A percentile compares a stretch with the other conserved stretches of the same genome.
These are phyloP conservation scores for Chaetomium cochliodes DNA, from an alignment of 495 filamentous ascomycete species.

Conservation along the genomic window DNA sequence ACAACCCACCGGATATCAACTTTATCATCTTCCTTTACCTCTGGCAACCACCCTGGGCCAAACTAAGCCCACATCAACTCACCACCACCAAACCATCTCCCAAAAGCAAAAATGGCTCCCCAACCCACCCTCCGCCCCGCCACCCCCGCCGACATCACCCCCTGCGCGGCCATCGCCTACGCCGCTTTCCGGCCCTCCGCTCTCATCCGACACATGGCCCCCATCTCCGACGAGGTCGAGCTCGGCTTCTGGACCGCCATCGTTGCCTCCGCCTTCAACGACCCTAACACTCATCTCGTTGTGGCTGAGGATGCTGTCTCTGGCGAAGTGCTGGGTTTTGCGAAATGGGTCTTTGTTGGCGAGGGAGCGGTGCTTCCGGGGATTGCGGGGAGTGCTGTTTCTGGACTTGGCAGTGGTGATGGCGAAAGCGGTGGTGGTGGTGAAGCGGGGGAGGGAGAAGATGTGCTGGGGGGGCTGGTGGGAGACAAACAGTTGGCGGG, in stretches of 20 bases:
- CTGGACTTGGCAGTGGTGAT: no score
- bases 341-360: not conserved
- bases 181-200: not conserved
- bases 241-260: conserved; percentile 7
- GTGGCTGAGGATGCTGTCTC: not conserved
- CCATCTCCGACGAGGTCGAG: not conserved
- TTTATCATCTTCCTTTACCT: no score
- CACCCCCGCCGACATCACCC: not conserved
- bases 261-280: not conserved
- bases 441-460: not conserved
- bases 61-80: not conserved
- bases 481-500: not conserved
- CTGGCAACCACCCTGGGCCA: no score
- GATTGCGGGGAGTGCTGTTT: not conserved
- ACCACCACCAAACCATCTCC: not conserved
- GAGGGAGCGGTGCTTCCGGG: not conserved
- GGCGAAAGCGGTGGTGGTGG: not conserved
- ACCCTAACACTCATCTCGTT: conserved; percentile 7
- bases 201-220: not conserved
- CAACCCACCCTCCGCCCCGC: not conserved
- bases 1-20: no score
- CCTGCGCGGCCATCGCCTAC: not conserved
- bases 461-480: not conserved
- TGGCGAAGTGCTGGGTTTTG: not conserved
- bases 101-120: not conserved